phyloP scores from a whole-genome alignment of 192 early-diverging fungal species.

The Backusella sp. region DNA sequence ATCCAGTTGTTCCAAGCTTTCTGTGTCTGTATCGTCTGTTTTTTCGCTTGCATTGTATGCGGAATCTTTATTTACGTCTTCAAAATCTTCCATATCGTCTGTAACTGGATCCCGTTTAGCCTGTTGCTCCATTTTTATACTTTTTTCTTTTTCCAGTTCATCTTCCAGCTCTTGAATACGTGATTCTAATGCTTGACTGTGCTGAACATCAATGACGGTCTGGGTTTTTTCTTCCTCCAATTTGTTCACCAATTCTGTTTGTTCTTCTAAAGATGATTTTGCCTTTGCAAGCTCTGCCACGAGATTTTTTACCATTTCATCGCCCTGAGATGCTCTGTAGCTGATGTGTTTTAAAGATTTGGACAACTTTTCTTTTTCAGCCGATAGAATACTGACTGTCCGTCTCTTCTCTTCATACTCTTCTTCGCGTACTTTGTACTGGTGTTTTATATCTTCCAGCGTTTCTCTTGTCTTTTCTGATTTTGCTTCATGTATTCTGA shows the following conservation, averaged over 20 bases:
- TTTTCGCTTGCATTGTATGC: neutral
- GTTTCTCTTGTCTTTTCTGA: constrained; percentile 17
- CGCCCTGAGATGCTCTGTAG: constrained; percentile 6
- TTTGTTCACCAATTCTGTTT: neutral
- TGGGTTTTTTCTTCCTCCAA: constrained; percentile 11
- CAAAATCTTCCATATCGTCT: neutral
- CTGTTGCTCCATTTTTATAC: neutral
- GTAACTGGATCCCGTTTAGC: neutral
- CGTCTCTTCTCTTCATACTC: constrained; percentile 23
- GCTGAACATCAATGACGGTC: constrained; percentile 7
- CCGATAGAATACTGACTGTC: constrained; percentile 10
- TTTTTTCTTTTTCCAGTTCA: neutral
- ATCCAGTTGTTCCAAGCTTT: neutral
- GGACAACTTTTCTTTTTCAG: constrained; percentile 13
- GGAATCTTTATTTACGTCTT: neutral
- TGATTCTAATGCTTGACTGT: neutral
- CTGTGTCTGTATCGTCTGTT: neutral
- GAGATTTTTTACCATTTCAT: constrained; percentile 9
- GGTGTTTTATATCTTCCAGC: constrained; percentile 24
- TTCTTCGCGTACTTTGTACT: constrained; percentile 26
- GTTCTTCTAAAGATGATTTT: constrained; percentile 9
- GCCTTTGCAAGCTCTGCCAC: constrained; percentile 1
- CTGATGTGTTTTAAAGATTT: neutral
- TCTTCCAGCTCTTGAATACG: constrained; percentile 3
- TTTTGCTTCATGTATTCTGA: constrained; percentile 24